Evolutionary conservation across 108 stramenopile species (phyloP).

Genomic region (Pseudonitzschia multistriata): DNA sequence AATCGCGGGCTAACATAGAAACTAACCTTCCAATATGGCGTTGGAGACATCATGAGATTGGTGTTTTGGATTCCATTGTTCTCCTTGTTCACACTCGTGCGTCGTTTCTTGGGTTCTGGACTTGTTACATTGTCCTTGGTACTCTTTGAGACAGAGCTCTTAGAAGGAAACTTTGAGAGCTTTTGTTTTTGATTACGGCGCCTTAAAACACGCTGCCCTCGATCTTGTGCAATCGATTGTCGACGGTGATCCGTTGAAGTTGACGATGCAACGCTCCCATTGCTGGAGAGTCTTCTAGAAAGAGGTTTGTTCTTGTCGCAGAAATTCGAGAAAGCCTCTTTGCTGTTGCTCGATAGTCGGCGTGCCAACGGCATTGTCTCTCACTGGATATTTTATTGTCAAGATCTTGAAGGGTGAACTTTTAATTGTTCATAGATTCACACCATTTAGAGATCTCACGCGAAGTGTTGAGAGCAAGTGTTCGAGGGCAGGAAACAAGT

Average conservation of each 20-base stretch:
- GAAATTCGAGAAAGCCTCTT: constrained; percentile 14
- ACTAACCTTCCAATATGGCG: constrained; percentile 65
- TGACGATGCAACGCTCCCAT: neutral
- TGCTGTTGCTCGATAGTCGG: constrained; percentile 17
- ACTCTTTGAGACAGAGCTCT: neutral
- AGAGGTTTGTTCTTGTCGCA: constrained; percentile 12
- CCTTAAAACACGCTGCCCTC: constrained; percentile 12
- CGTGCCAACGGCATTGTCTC: constrained; percentile 12
- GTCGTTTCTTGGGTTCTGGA: constrained; percentile 1
- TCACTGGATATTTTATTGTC: neutral
- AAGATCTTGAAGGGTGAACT: neutral
- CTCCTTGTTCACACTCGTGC: constrained; percentile 2
- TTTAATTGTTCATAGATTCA: neutral
- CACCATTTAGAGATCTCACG: neutral
- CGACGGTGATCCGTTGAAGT: neutral
- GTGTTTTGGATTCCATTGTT: constrained; percentile 6
- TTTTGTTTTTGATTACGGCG: constrained; percentile 3
- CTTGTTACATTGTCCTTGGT: constrained; percentile 1
- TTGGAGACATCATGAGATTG: constrained; percentile 34
- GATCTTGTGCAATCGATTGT: neutral
- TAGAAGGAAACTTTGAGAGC: neutral
- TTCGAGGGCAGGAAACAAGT: too few relatives aligned
- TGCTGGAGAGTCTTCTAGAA: constrained; percentile 5
- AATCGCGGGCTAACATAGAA: neutral
- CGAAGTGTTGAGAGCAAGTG: too few relatives aligned